Conservation (phyloP, 2,329 filamentous ascomycete genomes). For the Aspergillus sp. region DNA sequence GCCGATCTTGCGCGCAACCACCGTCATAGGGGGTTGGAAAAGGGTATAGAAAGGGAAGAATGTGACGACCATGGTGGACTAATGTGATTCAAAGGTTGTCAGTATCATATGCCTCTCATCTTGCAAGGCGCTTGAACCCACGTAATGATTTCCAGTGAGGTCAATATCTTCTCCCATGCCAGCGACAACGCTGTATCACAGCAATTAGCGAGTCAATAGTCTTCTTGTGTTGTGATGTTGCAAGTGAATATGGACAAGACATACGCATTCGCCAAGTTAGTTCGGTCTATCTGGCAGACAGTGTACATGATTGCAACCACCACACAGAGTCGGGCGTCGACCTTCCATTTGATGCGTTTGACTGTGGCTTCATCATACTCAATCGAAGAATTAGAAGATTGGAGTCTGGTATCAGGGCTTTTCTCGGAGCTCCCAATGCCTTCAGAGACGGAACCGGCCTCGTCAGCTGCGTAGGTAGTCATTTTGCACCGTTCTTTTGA, state of each 20-base stretch:
- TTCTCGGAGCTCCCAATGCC: background rate
- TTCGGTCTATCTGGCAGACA: slow-evolving; percentile 11
- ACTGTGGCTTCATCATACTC: slow-evolving; percentile 5
- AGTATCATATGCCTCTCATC: background rate
- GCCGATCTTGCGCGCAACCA: slow-evolving; percentile 42
- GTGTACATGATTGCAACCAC: slow-evolving; percentile 11
- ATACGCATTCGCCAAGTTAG: slow-evolving; percentile 9
- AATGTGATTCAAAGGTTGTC: background rate
- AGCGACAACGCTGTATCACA: slow-evolving; percentile 1
- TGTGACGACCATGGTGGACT: slow-evolving; percentile 32
- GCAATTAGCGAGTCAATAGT: background rate
- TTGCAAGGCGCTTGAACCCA: background rate
- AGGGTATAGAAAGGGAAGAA: slow-evolving; percentile 46
- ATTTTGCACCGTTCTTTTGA: background rate
- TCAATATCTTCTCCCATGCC: slow-evolving; percentile 7
- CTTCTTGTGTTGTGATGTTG: too few species aligned
- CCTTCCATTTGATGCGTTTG: slow-evolving; percentile 11
- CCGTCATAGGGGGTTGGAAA: slow-evolving; percentile 42
- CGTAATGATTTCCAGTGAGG: slow-evolving; percentile 8
- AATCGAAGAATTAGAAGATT: background rate
- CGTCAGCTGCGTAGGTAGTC: background rate
- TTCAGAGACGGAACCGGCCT: background rate
- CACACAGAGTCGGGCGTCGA: slow-evolving; percentile 5
- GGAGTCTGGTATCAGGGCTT: background rate
- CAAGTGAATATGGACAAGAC: background rate